Evolutionary conservation across 2,329 filamentous ascomycete genomes (phyloP), one percentile per base, ranked within the genome.

Genomic region (Fusarium beomiforme): DNA sequence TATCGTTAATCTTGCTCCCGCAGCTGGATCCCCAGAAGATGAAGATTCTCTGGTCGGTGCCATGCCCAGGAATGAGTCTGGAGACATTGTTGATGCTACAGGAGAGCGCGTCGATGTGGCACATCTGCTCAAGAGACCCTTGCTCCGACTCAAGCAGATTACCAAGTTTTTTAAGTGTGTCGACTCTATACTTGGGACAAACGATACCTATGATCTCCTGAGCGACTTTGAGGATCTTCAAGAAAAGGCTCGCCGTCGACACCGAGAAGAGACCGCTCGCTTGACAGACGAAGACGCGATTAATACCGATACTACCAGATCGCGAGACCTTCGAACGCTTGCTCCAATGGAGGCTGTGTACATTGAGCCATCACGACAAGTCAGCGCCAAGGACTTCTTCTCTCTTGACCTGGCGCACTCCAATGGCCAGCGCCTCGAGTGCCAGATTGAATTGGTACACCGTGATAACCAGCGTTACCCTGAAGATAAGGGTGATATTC

Each of bases 21-120:
- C 90, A 8, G 81, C 83, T 3, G 83, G 82, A 19, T 76, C 75
- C 3, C 76, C 80, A 3, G 89, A 91, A 36, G 89, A 91, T 50
- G 85, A 89, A 41, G 86, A 90, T 69, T 89, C 88, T 3, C 81
- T 90, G 3, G 78, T 91, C 56, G 85, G 88, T 67, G 88, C 86
- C 3, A 83, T 88, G 82, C 89, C 88, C 69, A 85, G 83, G 57
- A 91, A 91, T 57, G 87, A 87, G 62, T 84, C 91, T 59, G 91
- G 92, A 24, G 90, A 92, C 73, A 85, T 93, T 17, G 78, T 91
- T 53, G 90, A 94, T 72, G 89, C 89, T 36, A 88, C 95, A 69
- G 96, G 95, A 16, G 94, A 98, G 79, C 90, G 94, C 55, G 94
- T 98, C 12, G 96, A 98, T 78, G 96, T 99, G 50, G 95, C 95